phyloP scores from a whole-genome alignment of 768 basidiomycete species.

The Agaricus blazei region DNA sequence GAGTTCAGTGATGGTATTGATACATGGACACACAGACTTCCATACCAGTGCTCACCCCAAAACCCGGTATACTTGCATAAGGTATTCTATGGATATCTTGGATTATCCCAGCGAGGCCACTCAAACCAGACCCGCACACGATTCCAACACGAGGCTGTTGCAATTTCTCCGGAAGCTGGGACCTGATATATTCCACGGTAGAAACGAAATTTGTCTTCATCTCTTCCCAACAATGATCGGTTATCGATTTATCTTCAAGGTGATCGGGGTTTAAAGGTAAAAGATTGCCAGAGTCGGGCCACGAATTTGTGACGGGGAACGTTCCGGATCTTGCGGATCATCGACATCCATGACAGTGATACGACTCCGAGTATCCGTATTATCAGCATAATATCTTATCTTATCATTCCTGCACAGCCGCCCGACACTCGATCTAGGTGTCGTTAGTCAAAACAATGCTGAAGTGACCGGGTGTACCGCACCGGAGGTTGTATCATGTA shows the following conservation, averaged over 20 bases:
- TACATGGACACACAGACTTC: neutral
- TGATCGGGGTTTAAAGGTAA: neutral
- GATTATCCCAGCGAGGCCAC: constrained; percentile 62
- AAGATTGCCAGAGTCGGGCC: neutral
- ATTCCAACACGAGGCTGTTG: constrained; percentile 66
- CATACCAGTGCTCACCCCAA: constrained; percentile 72
- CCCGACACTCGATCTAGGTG: too few relatives aligned
- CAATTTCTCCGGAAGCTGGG: constrained; percentile 27
- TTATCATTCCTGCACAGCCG: too few relatives aligned
- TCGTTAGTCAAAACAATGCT: too few relatives aligned
- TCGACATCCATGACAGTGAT: neutral
- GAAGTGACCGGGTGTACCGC: too few relatives aligned
- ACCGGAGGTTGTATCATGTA: too few relatives aligned
- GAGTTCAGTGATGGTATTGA: neutral
- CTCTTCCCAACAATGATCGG: neutral
- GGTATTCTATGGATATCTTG: constrained; percentile 54
- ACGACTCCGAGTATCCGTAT: too few relatives aligned
- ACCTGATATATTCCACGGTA: constrained; percentile 27
- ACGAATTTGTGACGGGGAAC: too few relatives aligned
- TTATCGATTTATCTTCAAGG: neutral
- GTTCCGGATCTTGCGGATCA: neutral
- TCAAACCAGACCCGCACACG: constrained; percentile 83
- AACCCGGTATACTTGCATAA: constrained; percentile 68
- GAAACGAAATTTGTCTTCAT: constrained; percentile 14
- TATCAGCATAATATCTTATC: too few relatives aligned